Evolutionary conservation across 108 stramenopile genomes (phyloP).

Genomic region (Discostella pseudostelligera): DNA sequence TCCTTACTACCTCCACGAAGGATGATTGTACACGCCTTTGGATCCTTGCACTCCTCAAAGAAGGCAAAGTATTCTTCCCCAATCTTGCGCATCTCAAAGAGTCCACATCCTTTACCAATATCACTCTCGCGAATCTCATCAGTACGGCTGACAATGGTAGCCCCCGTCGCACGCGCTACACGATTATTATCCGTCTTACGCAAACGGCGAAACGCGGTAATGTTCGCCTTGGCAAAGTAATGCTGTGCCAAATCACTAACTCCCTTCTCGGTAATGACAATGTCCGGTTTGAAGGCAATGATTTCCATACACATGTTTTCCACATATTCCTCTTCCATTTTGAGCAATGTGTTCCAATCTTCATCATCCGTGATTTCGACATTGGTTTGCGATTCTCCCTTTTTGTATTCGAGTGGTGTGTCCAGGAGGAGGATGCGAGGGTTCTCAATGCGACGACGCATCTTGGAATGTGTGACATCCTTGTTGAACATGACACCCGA

Average conservation of each 20-base stretch:
- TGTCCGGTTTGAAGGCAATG: constrained; percentile 96
- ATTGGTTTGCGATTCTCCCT: constrained; percentile 98
- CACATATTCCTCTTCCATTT: constrained; percentile 99
- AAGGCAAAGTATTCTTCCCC: constrained; percentile 98
- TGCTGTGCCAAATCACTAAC: constrained; percentile 99
- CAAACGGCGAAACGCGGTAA: constrained; percentile 96
- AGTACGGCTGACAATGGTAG: constrained; percentile 96
- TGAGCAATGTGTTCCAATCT: constrained; percentile 98
- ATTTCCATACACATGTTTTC: constrained; percentile 99
- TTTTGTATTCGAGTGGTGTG: constrained; percentile 99
- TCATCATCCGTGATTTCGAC: constrained; percentile 98
- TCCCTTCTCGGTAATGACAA: constrained; percentile 99
- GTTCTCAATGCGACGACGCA: constrained; percentile 97
- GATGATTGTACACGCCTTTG: constrained; percentile 98
- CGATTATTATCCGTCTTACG: constrained; percentile 99
- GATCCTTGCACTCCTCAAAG: constrained; percentile 95
- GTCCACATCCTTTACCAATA: constrained; percentile 97
- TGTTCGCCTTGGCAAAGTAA: constrained; percentile 97
- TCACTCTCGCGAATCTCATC: constrained; percentile 98
- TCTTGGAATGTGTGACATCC: constrained; percentile 97
- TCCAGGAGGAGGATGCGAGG: constrained; percentile 98
- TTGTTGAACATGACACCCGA: constrained; percentile 99
- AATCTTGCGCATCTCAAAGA: constrained; percentile 99
- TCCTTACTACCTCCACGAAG: constrained; percentile 99
- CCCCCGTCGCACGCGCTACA: constrained; percentile 95